A percentile compares a stretch with the other conserved stretches of the same genome.
These are phyloP conservation scores for Hortaea werneckii DNA, from an alignment of 2,329 filamentous ascomycete species.

Conservation along the genomic window DNA sequence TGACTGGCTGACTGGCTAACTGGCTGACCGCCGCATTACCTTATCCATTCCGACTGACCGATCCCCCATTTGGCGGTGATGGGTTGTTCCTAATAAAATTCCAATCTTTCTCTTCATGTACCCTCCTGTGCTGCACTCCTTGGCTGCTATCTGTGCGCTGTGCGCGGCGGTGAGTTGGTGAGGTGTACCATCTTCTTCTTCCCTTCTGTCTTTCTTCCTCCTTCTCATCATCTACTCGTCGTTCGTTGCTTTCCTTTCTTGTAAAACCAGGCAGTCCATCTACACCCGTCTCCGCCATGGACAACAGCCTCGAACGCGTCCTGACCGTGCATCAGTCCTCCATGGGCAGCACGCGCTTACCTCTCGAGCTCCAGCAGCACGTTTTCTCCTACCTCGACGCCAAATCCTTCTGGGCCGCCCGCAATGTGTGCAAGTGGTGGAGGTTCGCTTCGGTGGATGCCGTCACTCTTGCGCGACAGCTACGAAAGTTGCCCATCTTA, in stretches of 20 bases:
- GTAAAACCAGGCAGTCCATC: neutral
- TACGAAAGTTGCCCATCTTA: constrained; percentile 21
- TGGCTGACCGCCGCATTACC: too few relatives aligned
- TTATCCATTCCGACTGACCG: too few relatives aligned
- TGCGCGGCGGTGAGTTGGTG: too few relatives aligned
- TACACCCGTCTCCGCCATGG: neutral
- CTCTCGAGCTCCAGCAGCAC: constrained; percentile 26
- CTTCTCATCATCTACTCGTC: too few relatives aligned
- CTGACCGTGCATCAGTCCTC: constrained; percentile 5
- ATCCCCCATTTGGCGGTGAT: too few relatives aligned
- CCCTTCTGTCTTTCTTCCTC: too few relatives aligned
- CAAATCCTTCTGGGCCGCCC: constrained; percentile 21
- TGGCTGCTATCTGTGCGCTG: too few relatives aligned
- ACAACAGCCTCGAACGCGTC: constrained; percentile 6
- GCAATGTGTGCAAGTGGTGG: constrained; percentile 25
- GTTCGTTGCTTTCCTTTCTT: neutral
- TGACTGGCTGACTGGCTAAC: too few relatives aligned
- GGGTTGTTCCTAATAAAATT: too few relatives aligned
- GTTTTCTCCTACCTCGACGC: constrained; percentile 24
- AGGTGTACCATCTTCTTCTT: too few relatives aligned
- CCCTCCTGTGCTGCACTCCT: too few relatives aligned
- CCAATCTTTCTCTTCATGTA: too few relatives aligned
- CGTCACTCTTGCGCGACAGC: constrained; percentile 20
- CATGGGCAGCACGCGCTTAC: constrained; percentile 17
- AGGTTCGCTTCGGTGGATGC: constrained; percentile 21